Evolutionary conservation across 129 eudicot species (phyloP), one percentile per base, ranked within the genome.

Genomic region (Ambrosia trifida): DNA sequence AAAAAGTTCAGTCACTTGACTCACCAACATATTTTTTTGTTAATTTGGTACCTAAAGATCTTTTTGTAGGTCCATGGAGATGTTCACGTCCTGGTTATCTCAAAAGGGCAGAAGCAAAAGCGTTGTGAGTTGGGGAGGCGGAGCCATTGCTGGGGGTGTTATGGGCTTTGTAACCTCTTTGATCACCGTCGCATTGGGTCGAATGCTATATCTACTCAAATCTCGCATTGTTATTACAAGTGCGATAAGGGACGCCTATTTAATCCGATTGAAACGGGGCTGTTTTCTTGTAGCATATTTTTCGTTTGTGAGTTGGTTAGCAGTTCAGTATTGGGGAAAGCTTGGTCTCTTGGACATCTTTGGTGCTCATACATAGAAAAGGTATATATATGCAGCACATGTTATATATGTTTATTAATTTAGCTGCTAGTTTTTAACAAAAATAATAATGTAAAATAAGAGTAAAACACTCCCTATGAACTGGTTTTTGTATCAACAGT

Each of bases 221-320:
- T 74, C 84, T 73, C 68, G 52, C n/a, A 41, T 85, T 18, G 76
- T 36, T 53, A 73, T 61, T 57, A 51, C 67, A 47, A 58, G 11
- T 57, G 59, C 78, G 33, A 70, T 63, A 18, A 73, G 70, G 76
- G 45, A 68, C 66, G 76, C 65, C 36, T 60, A 83, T 78, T 36
- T 79, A 12, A 58, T 66, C 49, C 87, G 80, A 13, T 51, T 95
- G 50, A 83, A 72, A 61, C 85, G 91, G 51, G 79, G 52, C 24
- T 90, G 89, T 78, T 82, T 88, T 53, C 78, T 90, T 72, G 75
- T 83, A 50, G 89, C 90, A 45, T 95, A 95, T 79, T 81, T 86
- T 75, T 85, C 91, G 62, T 76, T 95, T 60, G 83, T 83, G 66
- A 79, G 96, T 71, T 95, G 96, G 97, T 57, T 95, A 76, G 79